Evolutionary conservation across 2,329 filamentous ascomycete genomes (phyloP), one percentile per base, ranked within the genome.

Genomic region (Rasamsonia emersonii): DNA sequence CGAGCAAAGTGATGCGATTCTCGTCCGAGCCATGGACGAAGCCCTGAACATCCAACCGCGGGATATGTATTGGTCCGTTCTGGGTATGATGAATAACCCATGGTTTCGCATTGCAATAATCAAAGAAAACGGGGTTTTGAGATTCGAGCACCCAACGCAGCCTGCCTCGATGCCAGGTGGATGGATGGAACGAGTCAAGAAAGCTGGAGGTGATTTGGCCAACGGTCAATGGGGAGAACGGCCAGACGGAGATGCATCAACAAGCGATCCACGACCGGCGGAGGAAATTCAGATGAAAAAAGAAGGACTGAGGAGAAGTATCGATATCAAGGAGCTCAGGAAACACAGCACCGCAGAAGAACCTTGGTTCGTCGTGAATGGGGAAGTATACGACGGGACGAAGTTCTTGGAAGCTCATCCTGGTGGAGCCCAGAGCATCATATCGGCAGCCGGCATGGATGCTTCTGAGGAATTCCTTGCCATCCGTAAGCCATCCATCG

Each of bases 31-130:
- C 4, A 93, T 94, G 86, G 88, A 95, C 45, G 88, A 94, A 43
- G 74, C 79, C 33, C 80, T 94, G 75, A 84, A 82, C 57, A 66
- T 84, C 0, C 86, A 93, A 53, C 88, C 88, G 4, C 72, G 84
- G 39, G 88, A 95, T 49, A 91, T 94, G 84, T 94, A 94, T 61
- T 95, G 88, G 88, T 86, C 77, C 38, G 86, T 93, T 2, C 64
- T 94, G 23, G 86, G 88, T 0, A 95, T 95, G 88, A 94, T 95
- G 88, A 94, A 94, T 60, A 94, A 94, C 47, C 83, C 85, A 0
- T 95, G 88, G 88, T 95, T 82, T 56, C 72, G 88, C 4, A 73
- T 95, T 1, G 75, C 78, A 2, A 82, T 95, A 33, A 73, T 76
- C 32, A 78, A 77, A 35, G 78, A 88, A 38, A 68, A 67, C 0